A percentile compares a stretch with the other conserved stretches of the same genome.
Conservation (phyloP, 495 filamentous ascomycete species). For the Immersiella caudata region DNA sequence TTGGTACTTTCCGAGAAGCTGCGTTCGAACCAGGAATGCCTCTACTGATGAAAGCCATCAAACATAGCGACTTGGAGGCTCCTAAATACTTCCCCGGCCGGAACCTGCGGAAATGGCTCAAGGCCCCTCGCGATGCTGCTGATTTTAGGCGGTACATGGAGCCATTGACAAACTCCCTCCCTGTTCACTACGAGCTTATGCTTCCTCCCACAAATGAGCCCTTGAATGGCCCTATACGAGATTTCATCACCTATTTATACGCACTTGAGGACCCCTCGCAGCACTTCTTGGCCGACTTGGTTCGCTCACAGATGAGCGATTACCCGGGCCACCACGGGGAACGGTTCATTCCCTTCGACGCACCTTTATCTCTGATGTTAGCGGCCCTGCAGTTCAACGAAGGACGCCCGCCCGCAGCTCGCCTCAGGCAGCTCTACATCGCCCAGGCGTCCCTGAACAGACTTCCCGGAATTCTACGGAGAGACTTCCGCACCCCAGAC, state of each 20-base stretch:
- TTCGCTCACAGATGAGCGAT: background rate
- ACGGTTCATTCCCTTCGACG: conserved; percentile 41
- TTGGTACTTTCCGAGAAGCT: background rate
- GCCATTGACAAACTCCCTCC: background rate
- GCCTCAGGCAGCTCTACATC: conserved; percentile 65
- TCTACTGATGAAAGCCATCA: background rate
- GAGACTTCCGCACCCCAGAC: conserved; percentile 69
- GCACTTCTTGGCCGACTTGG: background rate
- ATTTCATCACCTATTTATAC: background rate
- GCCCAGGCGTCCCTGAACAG: conserved; percentile 75
- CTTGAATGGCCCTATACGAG: background rate
- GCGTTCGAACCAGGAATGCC: background rate
- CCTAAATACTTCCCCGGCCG: background rate
- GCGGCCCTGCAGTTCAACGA: conserved; percentile 42
- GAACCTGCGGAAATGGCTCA: background rate
- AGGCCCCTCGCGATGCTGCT: background rate
- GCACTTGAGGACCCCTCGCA: background rate
- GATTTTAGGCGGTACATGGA: background rate
- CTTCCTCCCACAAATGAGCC: background rate
- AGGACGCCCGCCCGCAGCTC: background rate
- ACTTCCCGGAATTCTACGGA: conserved; percentile 61
- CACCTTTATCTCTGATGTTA: conserved; percentile 41
- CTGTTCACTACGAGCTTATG: background rate
- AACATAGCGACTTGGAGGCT: background rate
- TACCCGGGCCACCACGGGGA: background rate